Evolutionary conservation across 768 basidiomycete genomes (phyloP), one percentile per base, ranked within the genome.

Genomic region (Trametopsis cervina): DNA sequence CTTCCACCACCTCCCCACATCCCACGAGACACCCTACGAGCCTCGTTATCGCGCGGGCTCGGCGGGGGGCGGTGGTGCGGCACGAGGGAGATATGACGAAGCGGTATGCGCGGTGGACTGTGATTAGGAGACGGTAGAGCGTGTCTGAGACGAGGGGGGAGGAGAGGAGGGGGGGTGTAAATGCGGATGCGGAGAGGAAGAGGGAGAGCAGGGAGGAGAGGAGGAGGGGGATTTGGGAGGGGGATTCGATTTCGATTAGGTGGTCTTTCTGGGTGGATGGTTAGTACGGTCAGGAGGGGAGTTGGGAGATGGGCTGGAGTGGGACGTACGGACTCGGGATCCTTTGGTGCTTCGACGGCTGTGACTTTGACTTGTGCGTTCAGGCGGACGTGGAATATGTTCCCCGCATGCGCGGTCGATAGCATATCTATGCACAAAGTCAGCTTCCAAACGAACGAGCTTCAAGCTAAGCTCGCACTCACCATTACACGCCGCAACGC

Each of bases 121-220:
- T 59, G 27, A 72, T 70, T 12, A 69, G 63, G 10, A 70, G 60
- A 25, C 63, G 66, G 26, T 72, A 74, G 40, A 69, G 54, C 37
- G 79, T 54, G 54, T 83, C 78, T 13, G 62, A 57, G 7, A 81
- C 65, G 42, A 79, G 76, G 65, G 73, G 75, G 26, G 73, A 70
- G 11, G 68, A 71, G 37, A 69, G 66, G 11, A 75, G 60, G 1
- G 72, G 57, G 2, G 72, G 71, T 36, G 61, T 64, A 40, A 82
- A 49, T 1, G 71, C 60, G 42, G 65, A 68, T 1, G 71, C 60
- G 42, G 65, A 68, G 24, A 69, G 62, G 20, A 77, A 54, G 12
- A 78, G 59, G 29, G 77, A 70, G 17, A 76, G 57, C 20, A 78
- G 57, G 26, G 74, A 62, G 26, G 69, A 68, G 40, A 78, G 63